Evolutionary conservation across 352 stramenopile species (phyloP).

Genomic region (Globisporangium iwayamae): DNA sequence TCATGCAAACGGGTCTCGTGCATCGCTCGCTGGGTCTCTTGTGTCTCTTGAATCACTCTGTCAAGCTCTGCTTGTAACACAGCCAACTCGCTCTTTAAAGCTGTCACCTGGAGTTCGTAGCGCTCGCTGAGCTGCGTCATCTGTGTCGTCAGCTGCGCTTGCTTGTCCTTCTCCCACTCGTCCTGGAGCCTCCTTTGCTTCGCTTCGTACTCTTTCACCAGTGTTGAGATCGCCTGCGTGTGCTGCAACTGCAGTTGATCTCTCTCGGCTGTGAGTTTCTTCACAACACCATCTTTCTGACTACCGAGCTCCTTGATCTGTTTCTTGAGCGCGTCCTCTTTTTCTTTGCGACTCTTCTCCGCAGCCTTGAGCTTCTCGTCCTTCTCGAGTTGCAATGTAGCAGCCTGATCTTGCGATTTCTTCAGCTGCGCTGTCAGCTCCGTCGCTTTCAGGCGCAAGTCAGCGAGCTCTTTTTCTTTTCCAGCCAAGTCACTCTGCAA

Average conservation of each 20-base stretch:
- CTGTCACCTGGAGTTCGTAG: constrained; percentile 25
- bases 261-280: constrained; percentile 21
- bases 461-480: constrained; percentile 19
- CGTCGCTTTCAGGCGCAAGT: constrained; percentile 13
- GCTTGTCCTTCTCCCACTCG: constrained; percentile 19
- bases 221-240: constrained; percentile 20
- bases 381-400: constrained; percentile 23
- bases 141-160: constrained; percentile 18
- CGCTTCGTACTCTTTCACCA: constrained; percentile 15
- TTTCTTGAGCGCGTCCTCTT: constrained; percentile 35
- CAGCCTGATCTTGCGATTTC: constrained; percentile 26
- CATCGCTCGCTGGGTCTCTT: constrained; percentile 13
- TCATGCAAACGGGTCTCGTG: constrained; percentile 19
- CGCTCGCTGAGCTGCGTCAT: constrained; percentile 18
- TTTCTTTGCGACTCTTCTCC: constrained; percentile 38
- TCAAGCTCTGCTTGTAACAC: constrained; percentile 8
- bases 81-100: constrained; percentile 22
- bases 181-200: constrained; percentile 14
- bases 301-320: constrained; percentile 30
- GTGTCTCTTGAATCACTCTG: neutral
- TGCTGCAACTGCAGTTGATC: constrained; percentile 22
- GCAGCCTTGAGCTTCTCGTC: constrained; percentile 26
- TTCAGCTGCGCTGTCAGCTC: constrained; percentile 21
- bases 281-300: constrained; percentile 30
- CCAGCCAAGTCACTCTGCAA: neutral